These are phyloP conservation scores for Aspergillus olivimuriae DNA, from an alignment of 495 filamentous ascomycete genomes.

Conservation along the genomic window DNA sequence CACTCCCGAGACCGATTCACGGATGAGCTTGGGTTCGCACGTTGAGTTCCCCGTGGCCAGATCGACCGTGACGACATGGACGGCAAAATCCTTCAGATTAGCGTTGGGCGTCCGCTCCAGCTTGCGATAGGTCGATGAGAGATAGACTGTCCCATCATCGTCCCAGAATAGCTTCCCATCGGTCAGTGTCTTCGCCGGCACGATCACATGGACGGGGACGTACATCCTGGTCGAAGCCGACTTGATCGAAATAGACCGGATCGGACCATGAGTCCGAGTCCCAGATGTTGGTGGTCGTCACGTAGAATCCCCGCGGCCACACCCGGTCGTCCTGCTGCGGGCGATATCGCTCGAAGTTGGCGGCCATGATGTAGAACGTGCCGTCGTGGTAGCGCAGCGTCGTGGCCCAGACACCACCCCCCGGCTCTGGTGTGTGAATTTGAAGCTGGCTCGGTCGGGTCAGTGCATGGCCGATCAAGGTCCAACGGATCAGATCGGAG, in stretches of 20 bases:
- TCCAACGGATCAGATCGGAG: constrained; percentile 40
- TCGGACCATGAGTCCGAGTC: constrained; percentile 41
- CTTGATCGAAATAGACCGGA: constrained; percentile 42
- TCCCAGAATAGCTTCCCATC: constrained; percentile 33
- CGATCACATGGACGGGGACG: constrained; percentile 6
- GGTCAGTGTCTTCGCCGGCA: neutral
- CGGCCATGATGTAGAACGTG: constrained; percentile 36
- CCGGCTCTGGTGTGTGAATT: constrained; percentile 49
- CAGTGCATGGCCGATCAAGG: constrained; percentile 49
- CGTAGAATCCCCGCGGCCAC: constrained; percentile 43
- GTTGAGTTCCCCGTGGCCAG: constrained; percentile 29
- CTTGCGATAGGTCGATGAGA: constrained; percentile 33
- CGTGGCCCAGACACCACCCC: constrained; percentile 41
- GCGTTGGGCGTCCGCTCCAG: constrained; percentile 17
- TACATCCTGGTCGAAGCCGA: constrained; percentile 43
- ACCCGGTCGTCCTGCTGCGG: constrained; percentile 38
- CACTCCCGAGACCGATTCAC: constrained; percentile 47
- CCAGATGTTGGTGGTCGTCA: constrained; percentile 42
- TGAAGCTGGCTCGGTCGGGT: constrained; percentile 54
- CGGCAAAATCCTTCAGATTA: constrained; percentile 31
- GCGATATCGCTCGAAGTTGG: constrained; percentile 34
- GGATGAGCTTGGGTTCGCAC: constrained; percentile 37
- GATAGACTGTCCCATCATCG: constrained; percentile 32
- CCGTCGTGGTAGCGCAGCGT: constrained; percentile 36
- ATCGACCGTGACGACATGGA: constrained; percentile 35